Evolutionary conservation across 345 rosid species (phyloP), one percentile per base, ranked within the genome.

Genomic region (Ailanthus altissimus): DNA sequence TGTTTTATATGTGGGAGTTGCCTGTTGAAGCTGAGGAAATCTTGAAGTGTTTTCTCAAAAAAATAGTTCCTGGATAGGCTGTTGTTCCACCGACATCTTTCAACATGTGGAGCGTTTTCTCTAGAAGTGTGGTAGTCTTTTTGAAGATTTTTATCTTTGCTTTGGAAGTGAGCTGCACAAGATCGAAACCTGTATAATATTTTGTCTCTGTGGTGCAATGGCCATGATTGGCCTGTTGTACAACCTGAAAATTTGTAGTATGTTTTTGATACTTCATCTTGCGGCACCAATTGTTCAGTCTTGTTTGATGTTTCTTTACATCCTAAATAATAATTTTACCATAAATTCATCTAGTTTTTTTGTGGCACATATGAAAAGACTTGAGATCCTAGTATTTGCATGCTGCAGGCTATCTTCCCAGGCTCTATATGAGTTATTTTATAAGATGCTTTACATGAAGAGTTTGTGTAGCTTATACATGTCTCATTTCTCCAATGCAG

Each of bases 401-500:
- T 40, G 62, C 47, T 53, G 58, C 5, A 2, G 21, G 51, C 15
- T 42, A 21, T 43, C 3, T 72, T 38, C 66, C 51, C n/a, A 16
- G 16, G 16, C 32, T 38, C 21, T 70, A 10, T 51, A 32, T 53
- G 36, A 51, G 10, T 43, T 21, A 67, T 2, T 1, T 45, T 13
- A 2, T 36, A 10, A 50, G 23, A 65, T 66, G 54, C 53, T 65
- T 21, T 40, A 11, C 54, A 40, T 23, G 63, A 49, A 79, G 7
- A 28, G 70, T 1, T n/a, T 23, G 18, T 68, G 4, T 42, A 47
- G 70, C 79, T 82, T 46, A 49, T 53, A 15, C 26, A 58, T 40
- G 14, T 72, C 53, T 67, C 23, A 46, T 56, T 72, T 78, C 32
- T 75, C 38, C 16, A 75, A 78, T 83, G 76, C 91, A 96, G 99